Evolutionary conservation across 2,329 filamentous ascomycete genomes (phyloP).

Genomic region (Cadophora malorum): DNA sequence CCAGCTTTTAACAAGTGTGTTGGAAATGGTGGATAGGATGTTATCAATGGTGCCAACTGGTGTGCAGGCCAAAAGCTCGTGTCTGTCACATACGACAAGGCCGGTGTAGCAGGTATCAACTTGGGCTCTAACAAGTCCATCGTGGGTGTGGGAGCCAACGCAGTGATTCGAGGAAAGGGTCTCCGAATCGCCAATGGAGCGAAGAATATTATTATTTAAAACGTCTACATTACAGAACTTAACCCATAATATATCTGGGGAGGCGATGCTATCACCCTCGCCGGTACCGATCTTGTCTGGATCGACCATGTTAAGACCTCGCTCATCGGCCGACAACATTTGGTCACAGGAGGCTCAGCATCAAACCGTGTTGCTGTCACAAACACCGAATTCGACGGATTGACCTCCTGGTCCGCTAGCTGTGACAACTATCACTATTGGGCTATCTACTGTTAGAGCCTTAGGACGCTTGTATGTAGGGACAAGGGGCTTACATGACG

Average conservation of each 20-base stretch:
- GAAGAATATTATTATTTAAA: slow-evolving; percentile 45
- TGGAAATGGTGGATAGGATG: slow-evolving; percentile 51
- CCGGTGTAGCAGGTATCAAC: slow-evolving; percentile 37
- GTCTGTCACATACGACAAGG: slow-evolving; percentile 37
- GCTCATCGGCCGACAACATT: slow-evolving; percentile 52
- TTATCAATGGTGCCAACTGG: slow-evolving; percentile 58
- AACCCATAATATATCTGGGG: slow-evolving; percentile 66
- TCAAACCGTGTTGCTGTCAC: slow-evolving; percentile 51
- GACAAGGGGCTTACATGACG: not conserved
- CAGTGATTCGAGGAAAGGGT: slow-evolving; percentile 42
- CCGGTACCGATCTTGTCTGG: slow-evolving; percentile 51
- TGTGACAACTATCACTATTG: slow-evolving; percentile 57
- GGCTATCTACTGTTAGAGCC: slow-evolving; percentile 44
- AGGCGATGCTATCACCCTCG: slow-evolving; percentile 62
- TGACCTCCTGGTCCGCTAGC: slow-evolving; percentile 50
- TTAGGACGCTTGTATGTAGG: not conserved
- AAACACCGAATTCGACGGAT: slow-evolving; percentile 54
- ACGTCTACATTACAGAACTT: slow-evolving; percentile 60
- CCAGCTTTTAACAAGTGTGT: slow-evolving; percentile 57
- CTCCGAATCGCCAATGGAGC: slow-evolving; percentile 40
- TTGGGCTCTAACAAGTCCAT: slow-evolving; percentile 42
- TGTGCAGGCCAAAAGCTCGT: not conserved
- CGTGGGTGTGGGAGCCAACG: slow-evolving; percentile 39
- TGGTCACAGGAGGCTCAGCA: slow-evolving; percentile 45
- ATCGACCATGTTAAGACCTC: slow-evolving; percentile 44